Evolutionary conservation across 139 green algal genomes (phyloP).

Genomic region (Picochlorum sp.): DNA sequence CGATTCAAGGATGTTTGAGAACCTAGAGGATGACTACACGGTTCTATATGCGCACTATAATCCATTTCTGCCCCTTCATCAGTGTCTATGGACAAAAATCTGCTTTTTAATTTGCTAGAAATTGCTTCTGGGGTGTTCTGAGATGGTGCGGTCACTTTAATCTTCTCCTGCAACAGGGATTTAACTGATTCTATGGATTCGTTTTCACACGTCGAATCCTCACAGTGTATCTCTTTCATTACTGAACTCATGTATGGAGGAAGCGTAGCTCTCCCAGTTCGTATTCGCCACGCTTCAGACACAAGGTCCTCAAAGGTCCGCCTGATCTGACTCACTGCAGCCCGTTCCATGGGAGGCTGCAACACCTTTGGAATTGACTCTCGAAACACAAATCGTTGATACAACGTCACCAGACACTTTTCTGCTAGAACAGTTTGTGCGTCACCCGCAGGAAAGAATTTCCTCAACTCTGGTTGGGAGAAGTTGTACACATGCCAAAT

Average conservation of each 20-base stretch:
- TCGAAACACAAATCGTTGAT: conserved; percentile 3
- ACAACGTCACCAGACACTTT: conserved; percentile 5
- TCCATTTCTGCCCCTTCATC: no score
- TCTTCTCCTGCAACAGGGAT: no score
- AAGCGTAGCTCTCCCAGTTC: conserved; percentile 4
- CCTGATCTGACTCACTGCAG: conserved; percentile 6
- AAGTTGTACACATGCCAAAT: neutral
- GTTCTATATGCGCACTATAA: no score
- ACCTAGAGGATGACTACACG: no score
- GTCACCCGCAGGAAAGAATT: neutral
- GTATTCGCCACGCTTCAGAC: conserved; percentile 1
- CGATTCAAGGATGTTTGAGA: no score
- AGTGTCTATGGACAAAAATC: no score
- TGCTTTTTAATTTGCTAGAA: no score
- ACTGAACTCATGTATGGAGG: conserved; percentile 5
- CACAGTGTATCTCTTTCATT: conserved; percentile 13
- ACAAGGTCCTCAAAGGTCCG: conserved; percentile 19
- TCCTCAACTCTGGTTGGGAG: neutral
- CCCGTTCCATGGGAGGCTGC: neutral
- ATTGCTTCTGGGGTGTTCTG: no score
- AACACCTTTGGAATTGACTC: conserved; percentile 4
- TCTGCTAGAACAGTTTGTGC: neutral
- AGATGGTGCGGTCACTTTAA: no score
- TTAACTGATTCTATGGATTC: no score
- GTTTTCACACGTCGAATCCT: neutral